Percentiles rank a stretch among this genome's conserved stretches.
These are phyloP conservation scores for Dioscorea dumetorum DNA, from an alignment of 106 monocot species.

Conservation along the genomic window DNA sequence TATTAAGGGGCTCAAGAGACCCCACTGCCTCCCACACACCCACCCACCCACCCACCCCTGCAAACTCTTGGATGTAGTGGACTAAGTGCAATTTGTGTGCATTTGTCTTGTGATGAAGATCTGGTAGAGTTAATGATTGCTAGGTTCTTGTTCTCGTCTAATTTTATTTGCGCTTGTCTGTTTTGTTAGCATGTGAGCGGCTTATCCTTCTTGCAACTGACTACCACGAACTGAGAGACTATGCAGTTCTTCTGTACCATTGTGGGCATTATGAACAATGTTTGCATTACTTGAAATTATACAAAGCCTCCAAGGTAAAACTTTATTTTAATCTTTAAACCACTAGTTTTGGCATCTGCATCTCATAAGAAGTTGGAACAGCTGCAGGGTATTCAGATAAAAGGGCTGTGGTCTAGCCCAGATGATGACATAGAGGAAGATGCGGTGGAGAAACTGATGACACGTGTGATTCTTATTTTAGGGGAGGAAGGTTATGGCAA, in stretches of 20 bases:
- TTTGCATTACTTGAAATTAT: slow-evolving; percentile 35
- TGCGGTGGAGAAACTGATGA: slow-evolving; percentile 21
- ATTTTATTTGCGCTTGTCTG: not conserved
- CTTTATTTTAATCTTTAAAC: not conserved
- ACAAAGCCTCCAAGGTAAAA: slow-evolving; percentile 37
- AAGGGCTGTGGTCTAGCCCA: not conserved
- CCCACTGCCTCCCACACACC: too few species aligned
- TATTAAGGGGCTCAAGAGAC: too few species aligned
- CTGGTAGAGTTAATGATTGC: too few species aligned
- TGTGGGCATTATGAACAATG: slow-evolving; percentile 61
- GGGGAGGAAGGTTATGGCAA: slow-evolving; percentile 50
- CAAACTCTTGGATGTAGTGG: too few species aligned
- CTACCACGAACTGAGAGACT: slow-evolving; percentile 46
- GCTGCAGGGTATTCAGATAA: not conserved
- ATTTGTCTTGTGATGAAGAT: too few species aligned
- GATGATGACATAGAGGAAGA: slow-evolving; percentile 31
- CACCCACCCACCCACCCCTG: too few species aligned
- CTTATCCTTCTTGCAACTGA: slow-evolving; percentile 39
- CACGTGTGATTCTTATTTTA: slow-evolving; percentile 50
- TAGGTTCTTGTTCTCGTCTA: too few species aligned
- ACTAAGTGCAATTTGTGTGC: too few species aligned
- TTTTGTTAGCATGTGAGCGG: slow-evolving; percentile 49
- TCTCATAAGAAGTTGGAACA: not conserved
- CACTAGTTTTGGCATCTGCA: too few species aligned
- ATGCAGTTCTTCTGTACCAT: slow-evolving; percentile 59